Evolutionary conservation across 1,139 yeast genomes (phyloP), one percentile per base, ranked within the genome.

Genomic region (Lodderomyces elongisporus): DNA sequence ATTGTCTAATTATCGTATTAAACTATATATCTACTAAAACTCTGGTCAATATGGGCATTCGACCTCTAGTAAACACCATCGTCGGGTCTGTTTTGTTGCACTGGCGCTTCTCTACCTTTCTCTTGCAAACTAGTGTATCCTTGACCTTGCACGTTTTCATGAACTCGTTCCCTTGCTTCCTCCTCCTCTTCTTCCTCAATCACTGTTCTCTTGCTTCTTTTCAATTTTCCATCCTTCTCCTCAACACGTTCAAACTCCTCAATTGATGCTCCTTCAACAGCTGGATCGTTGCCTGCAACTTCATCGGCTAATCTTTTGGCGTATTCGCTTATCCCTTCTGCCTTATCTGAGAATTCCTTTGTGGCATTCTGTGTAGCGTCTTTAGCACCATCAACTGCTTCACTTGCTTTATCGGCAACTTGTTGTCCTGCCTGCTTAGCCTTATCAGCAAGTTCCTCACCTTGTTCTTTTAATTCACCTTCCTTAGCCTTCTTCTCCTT

Each of bases 31-130:
- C n/a, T n/a, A n/a, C n/a, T n/a, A n/a, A n/a, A n/a, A n/a, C n/a
- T n/a, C n/a, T n/a, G n/a, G n/a, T n/a, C n/a, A n/a, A n/a, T n/a
- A n/a, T n/a, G n/a, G n/a, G n/a, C n/a, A n/a, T n/a, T n/a, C n/a
- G n/a, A n/a, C n/a, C n/a, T n/a, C n/a, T n/a, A n/a, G n/a, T 44
- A 56, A 25, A 54, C 37, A 14, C 50, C 71, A 48, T 67, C 74
- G 28, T 66, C 72, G 2, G 72, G 70, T 43, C 74, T 62, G 47
- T 62, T 58, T 47, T 67, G 74, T 48, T 67, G 73, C 24, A 41
- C 37, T 43, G 64, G 71, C 12, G 52, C 58, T 47, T 67, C 62
- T 32, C 55, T 28, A 14, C 74, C 74, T 46, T 66, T 67, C 37
- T 67, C 72, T 46, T 63, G 66, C 44, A 67, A 58, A 41, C 50